A percentile compares a stretch with the other conserved stretches of the same genome.
phyloP scores from a whole-genome alignment of 1,139 yeast genomes.

The Suhomyces atakaporum region DNA sequence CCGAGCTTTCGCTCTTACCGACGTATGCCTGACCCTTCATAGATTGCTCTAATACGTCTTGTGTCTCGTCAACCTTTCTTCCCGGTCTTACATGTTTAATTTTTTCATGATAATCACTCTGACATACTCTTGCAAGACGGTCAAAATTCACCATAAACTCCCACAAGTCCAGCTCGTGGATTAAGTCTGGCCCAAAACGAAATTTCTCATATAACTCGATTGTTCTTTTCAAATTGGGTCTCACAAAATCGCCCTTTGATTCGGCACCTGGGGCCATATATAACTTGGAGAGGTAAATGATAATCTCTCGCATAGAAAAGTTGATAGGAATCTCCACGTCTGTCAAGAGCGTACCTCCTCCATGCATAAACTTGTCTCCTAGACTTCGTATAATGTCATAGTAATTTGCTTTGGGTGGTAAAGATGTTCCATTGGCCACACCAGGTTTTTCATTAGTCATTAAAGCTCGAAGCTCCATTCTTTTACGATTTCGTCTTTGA shows the following conservation, averaged over 20 bases:
- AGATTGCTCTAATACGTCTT: slow-evolving; percentile 7
- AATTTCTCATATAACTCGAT: slow-evolving; percentile 66
- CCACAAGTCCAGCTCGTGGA: slow-evolving; percentile 61
- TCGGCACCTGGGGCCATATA: slow-evolving; percentile 15
- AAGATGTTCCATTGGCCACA: slow-evolving; percentile 18
- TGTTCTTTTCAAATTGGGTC: slow-evolving; percentile 33
- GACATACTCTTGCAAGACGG: slow-evolving; percentile 17
- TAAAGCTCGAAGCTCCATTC: slow-evolving; percentile 1
- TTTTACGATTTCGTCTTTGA: slow-evolving; percentile 28
- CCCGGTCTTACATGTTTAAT: slow-evolving; percentile 1
- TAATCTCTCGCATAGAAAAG: slow-evolving; percentile 51
- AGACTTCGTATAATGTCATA: slow-evolving; percentile 63
- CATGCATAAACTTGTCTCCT: slow-evolving; percentile 48
- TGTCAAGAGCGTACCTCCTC: slow-evolving; percentile 25
- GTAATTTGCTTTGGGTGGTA: slow-evolving; percentile 62
- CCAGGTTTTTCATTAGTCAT: slow-evolving; percentile 3
- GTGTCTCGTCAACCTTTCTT: slow-evolving; percentile 1
- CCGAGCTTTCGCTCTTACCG: not conserved
- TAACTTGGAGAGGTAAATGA: slow-evolving; percentile 27
- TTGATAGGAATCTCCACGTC: slow-evolving; percentile 40
- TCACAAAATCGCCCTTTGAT: slow-evolving; percentile 7
- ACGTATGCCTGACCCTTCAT: slow-evolving; percentile 6
- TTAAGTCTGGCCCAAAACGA: slow-evolving; percentile 65
- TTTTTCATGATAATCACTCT: slow-evolving; percentile 11
- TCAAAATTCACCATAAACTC: slow-evolving; percentile 49